phyloP scores from a whole-genome alignment of 2,329 filamentous ascomycete species.

The Emericellopsis atlantica region DNA sequence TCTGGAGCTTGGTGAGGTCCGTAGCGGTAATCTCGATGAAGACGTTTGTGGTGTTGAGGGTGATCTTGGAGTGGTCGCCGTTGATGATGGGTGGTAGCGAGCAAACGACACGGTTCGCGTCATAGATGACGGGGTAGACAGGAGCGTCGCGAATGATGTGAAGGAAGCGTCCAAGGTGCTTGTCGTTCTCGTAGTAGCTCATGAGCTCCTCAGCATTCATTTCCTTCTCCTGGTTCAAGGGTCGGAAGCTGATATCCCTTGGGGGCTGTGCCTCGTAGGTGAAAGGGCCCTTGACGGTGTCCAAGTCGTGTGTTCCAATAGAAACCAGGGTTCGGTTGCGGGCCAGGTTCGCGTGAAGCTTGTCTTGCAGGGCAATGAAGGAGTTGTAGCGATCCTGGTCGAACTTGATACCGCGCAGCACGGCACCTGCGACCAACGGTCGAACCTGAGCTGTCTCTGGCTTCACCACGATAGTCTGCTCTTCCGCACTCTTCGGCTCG shows the following conservation, averaged over 20 bases:
- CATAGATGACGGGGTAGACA: slow-evolving; percentile 92
- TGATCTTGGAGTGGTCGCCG: slow-evolving; percentile 93
- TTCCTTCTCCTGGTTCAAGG: slow-evolving; percentile 81
- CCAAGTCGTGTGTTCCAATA: slow-evolving; percentile 93
- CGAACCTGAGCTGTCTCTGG: slow-evolving; percentile 66
- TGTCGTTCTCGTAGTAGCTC: slow-evolving; percentile 91
- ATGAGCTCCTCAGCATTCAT: slow-evolving; percentile 86
- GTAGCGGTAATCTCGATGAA: slow-evolving; percentile 96
- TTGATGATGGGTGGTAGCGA: slow-evolving; percentile 98
- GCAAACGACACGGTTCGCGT: slow-evolving; percentile 75
- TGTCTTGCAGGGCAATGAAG: slow-evolving; percentile 96
- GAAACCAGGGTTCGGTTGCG: slow-evolving; percentile 88
- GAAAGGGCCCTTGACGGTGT: slow-evolving; percentile 89
- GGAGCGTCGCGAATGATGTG: slow-evolving; percentile 91
- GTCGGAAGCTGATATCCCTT: slow-evolving; percentile 82
- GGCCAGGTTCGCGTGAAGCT: slow-evolving; percentile 92
- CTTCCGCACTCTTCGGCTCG: slow-evolving; percentile 57
- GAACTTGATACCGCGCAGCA: slow-evolving; percentile 85
- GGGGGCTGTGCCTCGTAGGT: slow-evolving; percentile 88
- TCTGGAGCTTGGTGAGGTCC: slow-evolving; percentile 90
- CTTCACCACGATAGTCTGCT: slow-evolving; percentile 71
- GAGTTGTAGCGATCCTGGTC: slow-evolving; percentile 85
- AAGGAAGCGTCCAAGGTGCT: slow-evolving; percentile 78
- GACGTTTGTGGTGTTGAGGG: slow-evolving; percentile 78
- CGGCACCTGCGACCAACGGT: slow-evolving; percentile 78